A percentile compares a stretch with the other conserved stretches of the same genome.
phyloP scores from a whole-genome alignment of 768 basidiomycete genomes.

The Leccinum arenicola region DNA sequence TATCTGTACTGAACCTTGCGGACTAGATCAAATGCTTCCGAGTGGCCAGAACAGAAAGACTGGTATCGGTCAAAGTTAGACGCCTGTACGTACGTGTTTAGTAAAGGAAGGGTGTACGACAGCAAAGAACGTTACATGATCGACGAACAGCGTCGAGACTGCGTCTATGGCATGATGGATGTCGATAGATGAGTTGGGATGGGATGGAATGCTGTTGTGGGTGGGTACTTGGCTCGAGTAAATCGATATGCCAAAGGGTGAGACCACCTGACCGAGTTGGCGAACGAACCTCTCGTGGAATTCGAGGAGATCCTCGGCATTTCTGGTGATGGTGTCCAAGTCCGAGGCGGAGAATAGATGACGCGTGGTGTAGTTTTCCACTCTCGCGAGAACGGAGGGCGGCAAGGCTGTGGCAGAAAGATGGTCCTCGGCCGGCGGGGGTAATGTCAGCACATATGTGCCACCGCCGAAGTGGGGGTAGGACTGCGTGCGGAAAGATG shows the following conservation, averaged over 20 bases:
- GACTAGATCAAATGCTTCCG: slow-evolving; percentile 74
- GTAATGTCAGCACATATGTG: slow-evolving; percentile 11
- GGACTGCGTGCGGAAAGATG: slow-evolving; percentile 44
- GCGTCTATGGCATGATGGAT: slow-evolving; percentile 36
- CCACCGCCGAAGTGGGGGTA: slow-evolving; percentile 34
- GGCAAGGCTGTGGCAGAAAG: slow-evolving; percentile 3
- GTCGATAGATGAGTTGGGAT: slow-evolving; percentile 31
- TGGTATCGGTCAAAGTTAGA: slow-evolving; percentile 77
- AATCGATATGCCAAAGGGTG: slow-evolving; percentile 50
- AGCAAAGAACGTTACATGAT: slow-evolving; percentile 41
- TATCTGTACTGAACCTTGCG: slow-evolving; percentile 62
- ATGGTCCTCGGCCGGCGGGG: slow-evolving; percentile 17
- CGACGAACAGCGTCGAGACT: slow-evolving; percentile 56
- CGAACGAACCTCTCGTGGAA: slow-evolving; percentile 67
- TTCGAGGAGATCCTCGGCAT: slow-evolving; percentile 62
- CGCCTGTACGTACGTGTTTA: slow-evolving; percentile 45
- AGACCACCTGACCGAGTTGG: slow-evolving; percentile 48
- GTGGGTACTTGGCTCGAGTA: slow-evolving; percentile 22
- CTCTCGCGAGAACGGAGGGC: slow-evolving; percentile 19
- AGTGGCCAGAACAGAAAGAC: slow-evolving; percentile 83
- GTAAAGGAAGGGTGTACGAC: not conserved
- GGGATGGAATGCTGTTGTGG: not conserved
- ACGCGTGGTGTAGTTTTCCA: slow-evolving; percentile 37
- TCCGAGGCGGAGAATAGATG: slow-evolving; percentile 58
- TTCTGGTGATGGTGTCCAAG: slow-evolving; percentile 58